Evolutionary conservation across 495 filamentous ascomycete species (phyloP).

Genomic region (Sordaria brevicollis): DNA sequence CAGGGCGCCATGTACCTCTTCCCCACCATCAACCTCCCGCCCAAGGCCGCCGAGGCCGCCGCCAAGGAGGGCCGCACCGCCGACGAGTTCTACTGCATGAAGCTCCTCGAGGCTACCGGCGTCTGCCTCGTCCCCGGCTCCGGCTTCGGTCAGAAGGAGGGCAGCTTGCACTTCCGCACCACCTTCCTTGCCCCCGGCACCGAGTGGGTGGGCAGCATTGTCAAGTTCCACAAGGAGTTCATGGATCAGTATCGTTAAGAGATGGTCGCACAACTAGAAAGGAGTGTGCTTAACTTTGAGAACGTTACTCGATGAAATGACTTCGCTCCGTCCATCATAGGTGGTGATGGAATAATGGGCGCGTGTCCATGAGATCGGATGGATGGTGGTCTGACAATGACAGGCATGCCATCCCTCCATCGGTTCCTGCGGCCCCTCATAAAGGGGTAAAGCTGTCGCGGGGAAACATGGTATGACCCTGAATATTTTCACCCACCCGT

Average conservation of each 20-base stretch:
- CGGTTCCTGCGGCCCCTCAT: background rate
- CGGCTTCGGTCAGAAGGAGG: conserved; percentile 90
- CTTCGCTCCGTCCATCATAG: background rate
- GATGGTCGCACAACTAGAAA: background rate
- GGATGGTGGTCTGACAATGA: background rate
- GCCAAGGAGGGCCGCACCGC: conserved; percentile 59
- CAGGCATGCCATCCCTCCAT: background rate
- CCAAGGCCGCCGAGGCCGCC: conserved; percentile 65
- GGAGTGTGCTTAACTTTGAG: background rate
- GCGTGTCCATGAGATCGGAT: background rate
- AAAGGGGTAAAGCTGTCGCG: background rate
- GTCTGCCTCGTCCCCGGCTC: conserved; percentile 90
- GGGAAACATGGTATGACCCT: background rate
- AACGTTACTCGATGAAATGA: background rate
- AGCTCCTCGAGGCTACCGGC: conserved; percentile 83
- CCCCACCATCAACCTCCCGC: conserved; percentile 75
- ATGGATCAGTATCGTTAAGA: conserved; percentile 64
- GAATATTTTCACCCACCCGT: background rate
- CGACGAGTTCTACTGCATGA: conserved; percentile 91
- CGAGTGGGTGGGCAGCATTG: conserved; percentile 83
- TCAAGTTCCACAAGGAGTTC: conserved; percentile 84
- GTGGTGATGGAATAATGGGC: too few relatives aligned
- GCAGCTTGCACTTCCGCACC: conserved; percentile 87
- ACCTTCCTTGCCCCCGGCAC: conserved; percentile 95
- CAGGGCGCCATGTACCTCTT: conserved; percentile 98